Evolutionary conservation across 2,329 filamentous ascomycete genomes (phyloP), one percentile per base, ranked within the genome.

Genomic region (Chaetomium strumarium): DNA sequence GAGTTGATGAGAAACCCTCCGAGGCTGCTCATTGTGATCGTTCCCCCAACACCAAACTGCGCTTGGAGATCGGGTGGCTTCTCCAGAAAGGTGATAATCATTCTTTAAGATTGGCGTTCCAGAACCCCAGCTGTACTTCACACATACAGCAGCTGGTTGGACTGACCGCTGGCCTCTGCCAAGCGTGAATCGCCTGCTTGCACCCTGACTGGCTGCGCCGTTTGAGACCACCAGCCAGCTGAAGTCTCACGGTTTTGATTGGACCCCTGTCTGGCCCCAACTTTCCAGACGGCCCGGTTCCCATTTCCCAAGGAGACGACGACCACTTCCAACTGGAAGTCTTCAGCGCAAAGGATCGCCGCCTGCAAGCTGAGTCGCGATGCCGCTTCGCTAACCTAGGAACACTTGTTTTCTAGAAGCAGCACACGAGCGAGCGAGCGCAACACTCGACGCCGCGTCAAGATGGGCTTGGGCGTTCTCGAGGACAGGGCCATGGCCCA

Each of bases 401-500:
- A 33, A 31, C 44, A 17, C 20, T 33, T 20, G 31, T 31, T 14
- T 49, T 29, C 8, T 39, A 30, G 17, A 36, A 17, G n/a, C 41
- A 36, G 11, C 24, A 29, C 14, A 34, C 36, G 24, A 16, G 46
- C 41, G 17, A 34, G 24, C 24, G 24, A 24, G 24, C 24, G 7
- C 24, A 7, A 7, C 24, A 24, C 24, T 24, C 34, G 34, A 31
- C 43, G 49, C 52, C 42, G 46, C 46, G 45, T 49, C 63, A 70
- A 56, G 49, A 87, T 86, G 84, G 83, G 83, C 41, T 75, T 93
- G 58, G 86, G 88, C 47, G 81, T 95, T 54, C 75, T 93, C 53
- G 83, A 91, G 62, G 80, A 86, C 64, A 75, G 66, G 63, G 75
- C 76, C 62, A 75, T 83, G 60, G 78, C 81, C 62, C 79, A 88